These are phyloP conservation scores for Pleoardoris graminearum DNA, from an alignment of 2,329 filamentous ascomycete species.

Conservation along the genomic window DNA sequence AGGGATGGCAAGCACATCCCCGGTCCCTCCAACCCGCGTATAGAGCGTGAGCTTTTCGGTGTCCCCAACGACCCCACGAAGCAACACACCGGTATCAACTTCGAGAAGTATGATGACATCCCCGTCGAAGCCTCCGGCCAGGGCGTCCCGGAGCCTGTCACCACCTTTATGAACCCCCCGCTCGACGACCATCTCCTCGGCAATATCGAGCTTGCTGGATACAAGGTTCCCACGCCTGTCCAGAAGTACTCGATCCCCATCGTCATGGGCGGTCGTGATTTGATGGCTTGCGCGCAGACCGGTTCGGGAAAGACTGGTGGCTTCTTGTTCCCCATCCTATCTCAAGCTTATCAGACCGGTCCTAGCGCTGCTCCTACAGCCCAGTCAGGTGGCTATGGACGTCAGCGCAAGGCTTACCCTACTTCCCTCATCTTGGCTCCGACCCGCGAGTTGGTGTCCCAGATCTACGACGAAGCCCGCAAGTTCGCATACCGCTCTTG, in stretches of 20 bases:
- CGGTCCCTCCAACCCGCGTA: conserved; percentile 81
- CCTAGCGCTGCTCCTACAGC: conserved; percentile 70
- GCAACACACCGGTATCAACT: conserved; percentile 99
- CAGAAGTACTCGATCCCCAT: conserved; percentile 99
- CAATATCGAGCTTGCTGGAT: conserved; percentile 93
- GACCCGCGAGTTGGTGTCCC: conserved; percentile 96
- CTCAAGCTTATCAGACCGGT: conserved; percentile 92
- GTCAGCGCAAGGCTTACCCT: conserved; percentile 96
- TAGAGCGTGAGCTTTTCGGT: conserved; percentile 96
- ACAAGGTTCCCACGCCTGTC: conserved; percentile 94
- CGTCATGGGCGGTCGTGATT: conserved; percentile 94
- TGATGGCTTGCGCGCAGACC: conserved; percentile 99
- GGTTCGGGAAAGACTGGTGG: conserved; percentile 99
- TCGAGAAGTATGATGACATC: conserved; percentile 99
- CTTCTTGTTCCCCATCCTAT: conserved; percentile 98
- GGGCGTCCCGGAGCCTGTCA: conserved; percentile 89
- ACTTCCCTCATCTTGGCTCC: conserved; percentile 95
- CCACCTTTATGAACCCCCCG: conserved; percentile 89
- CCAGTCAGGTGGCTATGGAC: conserved; percentile 69
- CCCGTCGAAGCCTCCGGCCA: conserved; percentile 95
- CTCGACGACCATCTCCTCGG: conserved; percentile 88
- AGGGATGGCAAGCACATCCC: conserved; percentile 94
- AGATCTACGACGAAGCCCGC: conserved; percentile 96
- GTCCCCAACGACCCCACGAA: conserved; percentile 88
- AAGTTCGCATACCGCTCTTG: conserved; percentile 99